A percentile compares a stretch with the other conserved stretches of the same genome.
These are phyloP conservation scores for Saccharomyces paradoxus DNA, from an alignment of 805 yeast genomes.

Conservation along the genomic window DNA sequence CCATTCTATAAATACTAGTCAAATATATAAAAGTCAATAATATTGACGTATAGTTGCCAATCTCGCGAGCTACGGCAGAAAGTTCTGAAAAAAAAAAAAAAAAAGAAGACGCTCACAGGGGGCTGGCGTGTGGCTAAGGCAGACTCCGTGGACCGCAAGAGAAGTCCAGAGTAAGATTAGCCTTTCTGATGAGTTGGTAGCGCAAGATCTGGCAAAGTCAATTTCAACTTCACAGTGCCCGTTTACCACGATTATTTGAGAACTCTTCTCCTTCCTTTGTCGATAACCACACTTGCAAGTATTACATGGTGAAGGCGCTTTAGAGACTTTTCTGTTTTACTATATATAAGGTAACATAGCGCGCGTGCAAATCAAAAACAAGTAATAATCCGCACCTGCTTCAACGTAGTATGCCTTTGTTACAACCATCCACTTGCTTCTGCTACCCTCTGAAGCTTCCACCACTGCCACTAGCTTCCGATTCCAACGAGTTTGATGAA, in stretches of 20 bases:
- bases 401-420: slow-evolving; percentile 41
- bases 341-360: background rate
- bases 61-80: background rate
- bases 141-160: background rate
- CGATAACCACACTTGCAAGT: background rate
- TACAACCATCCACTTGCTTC: slow-evolving; percentile 55
- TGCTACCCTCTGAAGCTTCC: slow-evolving; percentile 55
- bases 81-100: background rate
- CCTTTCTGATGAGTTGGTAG: background rate
- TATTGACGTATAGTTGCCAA: background rate
- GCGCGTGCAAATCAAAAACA: background rate
- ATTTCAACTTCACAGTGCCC: background rate
- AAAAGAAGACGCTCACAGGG: background rate
- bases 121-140: background rate
- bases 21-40: background rate
- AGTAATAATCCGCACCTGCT: background rate
- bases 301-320: background rate
- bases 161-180: background rate
- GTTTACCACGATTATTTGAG: background rate
- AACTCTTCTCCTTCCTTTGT: background rate
- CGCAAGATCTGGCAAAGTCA: background rate
- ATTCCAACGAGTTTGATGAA: slow-evolving; percentile 24
- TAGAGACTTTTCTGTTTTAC: background rate
- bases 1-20: slow-evolving; percentile 4
- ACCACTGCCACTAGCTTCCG: slow-evolving; percentile 22